Evolutionary conservation across 306 rosid genomes (phyloP).

Genomic region (Quercus bicolor): DNA sequence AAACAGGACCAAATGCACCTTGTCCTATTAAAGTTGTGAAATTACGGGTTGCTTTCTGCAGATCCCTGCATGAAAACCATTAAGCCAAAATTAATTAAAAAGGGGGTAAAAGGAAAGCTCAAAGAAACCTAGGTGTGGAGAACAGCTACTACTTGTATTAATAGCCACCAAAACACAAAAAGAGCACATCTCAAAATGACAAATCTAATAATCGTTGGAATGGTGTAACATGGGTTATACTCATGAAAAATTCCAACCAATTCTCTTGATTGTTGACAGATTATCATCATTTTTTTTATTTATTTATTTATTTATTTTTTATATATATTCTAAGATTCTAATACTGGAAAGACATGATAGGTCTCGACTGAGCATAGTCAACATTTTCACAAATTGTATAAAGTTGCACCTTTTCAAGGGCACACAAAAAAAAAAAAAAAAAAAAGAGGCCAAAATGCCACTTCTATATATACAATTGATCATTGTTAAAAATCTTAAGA

Average conservation of each 20-base stretch:
- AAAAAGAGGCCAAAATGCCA: background rate
- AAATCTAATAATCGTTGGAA: background rate
- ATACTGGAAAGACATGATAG: background rate
- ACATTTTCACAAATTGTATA: background rate
- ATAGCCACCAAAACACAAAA: background rate
- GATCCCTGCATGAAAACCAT: conserved; percentile 56
- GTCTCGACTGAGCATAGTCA: background rate
- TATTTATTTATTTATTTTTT: too few relatives aligned
- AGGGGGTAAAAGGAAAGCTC: background rate
- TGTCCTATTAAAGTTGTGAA: conserved; percentile 94
- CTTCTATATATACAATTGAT: background rate
- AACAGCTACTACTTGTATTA: background rate
- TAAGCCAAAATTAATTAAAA: background rate
- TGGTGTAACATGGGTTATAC: background rate
- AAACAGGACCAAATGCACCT: conserved; percentile 99
- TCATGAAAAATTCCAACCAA: background rate
- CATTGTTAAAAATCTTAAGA: background rate
- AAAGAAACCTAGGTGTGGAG: background rate
- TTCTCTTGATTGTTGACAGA: background rate
- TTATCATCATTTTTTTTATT: background rate
- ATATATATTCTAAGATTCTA: background rate
- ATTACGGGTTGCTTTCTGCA: conserved; percentile 88
- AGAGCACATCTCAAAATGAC: background rate
- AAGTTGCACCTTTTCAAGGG: background rate
- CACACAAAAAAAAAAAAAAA: background rate